These are phyloP conservation scores for California macrophylla DNA, from an alignment of 441 rosid species.

Conservation along the genomic window DNA sequence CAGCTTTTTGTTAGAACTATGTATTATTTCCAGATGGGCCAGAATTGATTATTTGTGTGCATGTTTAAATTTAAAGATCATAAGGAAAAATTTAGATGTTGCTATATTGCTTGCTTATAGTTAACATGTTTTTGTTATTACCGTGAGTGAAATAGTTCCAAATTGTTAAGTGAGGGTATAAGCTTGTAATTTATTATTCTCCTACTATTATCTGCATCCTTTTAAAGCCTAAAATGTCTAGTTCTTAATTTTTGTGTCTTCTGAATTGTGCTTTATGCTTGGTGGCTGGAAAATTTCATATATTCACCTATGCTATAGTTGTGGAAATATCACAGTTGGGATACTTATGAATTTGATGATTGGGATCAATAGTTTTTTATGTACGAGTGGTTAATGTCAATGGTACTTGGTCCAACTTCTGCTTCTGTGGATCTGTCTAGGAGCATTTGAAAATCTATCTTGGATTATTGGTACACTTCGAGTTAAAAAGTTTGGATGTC, in stretches of 20 bases:
- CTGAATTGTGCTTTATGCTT: conserved; percentile 1
- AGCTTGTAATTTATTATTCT: neutral
- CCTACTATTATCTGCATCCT: neutral
- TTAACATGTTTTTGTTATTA: neutral
- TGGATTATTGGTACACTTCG: neutral
- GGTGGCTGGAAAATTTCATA: neutral
- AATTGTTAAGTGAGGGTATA: neutral
- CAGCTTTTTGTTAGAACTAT: neutral
- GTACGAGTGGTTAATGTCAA: neutral
- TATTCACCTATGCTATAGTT: neutral
- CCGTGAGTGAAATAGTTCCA: neutral
- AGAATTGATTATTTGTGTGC: neutral
- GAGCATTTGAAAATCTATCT: neutral
- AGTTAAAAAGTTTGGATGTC: neutral
- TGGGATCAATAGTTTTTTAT: neutral
- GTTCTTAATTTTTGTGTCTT: neutral
- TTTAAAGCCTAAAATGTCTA: neutral
- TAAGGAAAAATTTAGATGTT: neutral
- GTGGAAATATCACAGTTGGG: conserved; percentile 2
- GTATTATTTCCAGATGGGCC: neutral
- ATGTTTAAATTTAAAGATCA: neutral
- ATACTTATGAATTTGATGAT: neutral
- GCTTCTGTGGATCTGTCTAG: neutral
- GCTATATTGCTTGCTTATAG: neutral
- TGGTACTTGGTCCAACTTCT: neutral